Conservation (phyloP, 2,329 filamentous ascomycete species). For the Trichoderma lentiforme region DNA sequence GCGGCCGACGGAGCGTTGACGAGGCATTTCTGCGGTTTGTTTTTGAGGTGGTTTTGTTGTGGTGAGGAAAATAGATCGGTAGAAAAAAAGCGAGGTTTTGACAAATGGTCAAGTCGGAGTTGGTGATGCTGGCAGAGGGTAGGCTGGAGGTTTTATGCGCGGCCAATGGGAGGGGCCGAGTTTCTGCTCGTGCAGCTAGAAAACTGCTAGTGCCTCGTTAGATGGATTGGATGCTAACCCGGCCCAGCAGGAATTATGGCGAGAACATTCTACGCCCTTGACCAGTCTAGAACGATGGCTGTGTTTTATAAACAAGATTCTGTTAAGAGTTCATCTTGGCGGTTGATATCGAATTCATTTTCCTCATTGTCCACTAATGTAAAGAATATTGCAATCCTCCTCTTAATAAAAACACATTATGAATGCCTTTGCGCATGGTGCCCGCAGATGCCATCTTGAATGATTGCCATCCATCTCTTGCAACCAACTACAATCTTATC, state of each 20-base stretch:
- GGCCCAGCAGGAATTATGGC: neutral
- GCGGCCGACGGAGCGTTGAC: conserved; percentile 67
- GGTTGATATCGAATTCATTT: neutral
- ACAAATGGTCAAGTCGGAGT: conserved; percentile 20
- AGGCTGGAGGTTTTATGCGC: neutral
- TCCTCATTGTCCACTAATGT: neutral
- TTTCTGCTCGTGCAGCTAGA: conserved; percentile 22
- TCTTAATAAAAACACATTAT: neutral
- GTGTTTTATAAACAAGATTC: neutral
- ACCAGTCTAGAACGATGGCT: neutral
- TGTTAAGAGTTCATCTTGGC: fast-evolving
- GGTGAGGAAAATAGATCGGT: conserved; percentile 20
- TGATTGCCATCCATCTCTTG: neutral
- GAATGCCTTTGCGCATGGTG: neutral
- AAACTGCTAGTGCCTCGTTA: conserved; percentile 27
- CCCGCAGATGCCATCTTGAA: neutral
- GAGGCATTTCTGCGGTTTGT: conserved; percentile 60
- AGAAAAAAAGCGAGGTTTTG: conserved; percentile 27
- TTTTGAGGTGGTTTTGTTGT: neutral
- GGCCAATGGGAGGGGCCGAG: conserved; percentile 20
- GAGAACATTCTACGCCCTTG: neutral
- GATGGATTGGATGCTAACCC: conserved; percentile 13
- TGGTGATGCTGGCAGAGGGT: neutral
- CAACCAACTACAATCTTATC: neutral
- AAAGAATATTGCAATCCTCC: neutral